Percentiles rank a stretch among this genome's conserved stretches.
phyloP scores from a whole-genome alignment of 148 eudicot species.

The Camellia lanceoleosa region DNA sequence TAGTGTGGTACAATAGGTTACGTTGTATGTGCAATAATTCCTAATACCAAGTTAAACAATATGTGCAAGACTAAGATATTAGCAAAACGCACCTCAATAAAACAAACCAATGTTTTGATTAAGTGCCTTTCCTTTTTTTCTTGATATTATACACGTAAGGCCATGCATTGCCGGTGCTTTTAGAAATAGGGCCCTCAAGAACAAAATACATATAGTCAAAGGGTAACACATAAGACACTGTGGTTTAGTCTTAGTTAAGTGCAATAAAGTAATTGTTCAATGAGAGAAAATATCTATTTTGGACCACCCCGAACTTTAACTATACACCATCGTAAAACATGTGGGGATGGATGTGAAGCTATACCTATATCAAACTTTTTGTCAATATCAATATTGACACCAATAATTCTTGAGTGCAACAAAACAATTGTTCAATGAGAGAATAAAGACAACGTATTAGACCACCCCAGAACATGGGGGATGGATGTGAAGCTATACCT shows the following conservation, averaged over 20 bases:
- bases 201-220: neutral
- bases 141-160: neutral
- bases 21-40: neutral
- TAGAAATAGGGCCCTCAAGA: neutral
- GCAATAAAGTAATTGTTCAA: neutral
- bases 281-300: neutral
- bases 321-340: neutral
- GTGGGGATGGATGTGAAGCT: neutral
- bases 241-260: neutral
- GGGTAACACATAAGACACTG: neutral
- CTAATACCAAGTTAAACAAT: neutral
- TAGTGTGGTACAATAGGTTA: neutral
- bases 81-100: neutral
- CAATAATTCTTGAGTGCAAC: too few species aligned
- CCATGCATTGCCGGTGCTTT: neutral
- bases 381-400: conserved; percentile 64
- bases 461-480: too few species aligned
- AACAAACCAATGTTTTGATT: neutral
- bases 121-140: neutral
- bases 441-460: too few species aligned
- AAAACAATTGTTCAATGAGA: too few species aligned
- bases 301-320: neutral
- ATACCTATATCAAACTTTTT: conserved; percentile 82
- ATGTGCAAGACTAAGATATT: neutral
- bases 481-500: conserved; percentile 45